Evolutionary conservation across 305 asterid genomes (phyloP), one percentile per base, ranked within the genome.

Genomic region (Plantago coronopus): DNA sequence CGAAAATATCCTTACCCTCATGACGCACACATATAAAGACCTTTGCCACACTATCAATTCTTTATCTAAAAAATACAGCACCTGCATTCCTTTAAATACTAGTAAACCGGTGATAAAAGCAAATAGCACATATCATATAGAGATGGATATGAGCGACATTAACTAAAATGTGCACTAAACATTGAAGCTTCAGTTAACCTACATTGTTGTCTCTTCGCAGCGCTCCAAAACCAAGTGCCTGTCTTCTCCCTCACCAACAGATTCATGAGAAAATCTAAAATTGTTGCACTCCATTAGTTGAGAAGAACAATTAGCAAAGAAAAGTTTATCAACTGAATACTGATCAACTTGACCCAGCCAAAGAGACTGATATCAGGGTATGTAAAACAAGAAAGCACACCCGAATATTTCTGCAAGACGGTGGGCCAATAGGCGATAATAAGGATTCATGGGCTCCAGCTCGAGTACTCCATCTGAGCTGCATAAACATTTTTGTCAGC

Each of bases 341-440:
- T n/a, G n/a, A n/a, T n/a, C n/a, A n/a, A n/a, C n/a, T n/a, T n/a
- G n/a, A n/a, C n/a, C n/a, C 44, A 31, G 48, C 14, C 17, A 53
- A 58, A 29, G 49, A 43, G 16, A 42, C 42, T n/a, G 31, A 65
- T 37, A 34, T 34, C 5, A 29, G 8, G 42, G 3, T 34, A 34
- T 0, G 42, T 13, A n/a, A n/a, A n/a, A n/a, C n/a, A n/a, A 23
- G 67, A 19, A 67, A 67, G 67, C 57, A 38, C 76, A 89, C 97
- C 97, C 97, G 51, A 84, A 90, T 68, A 90, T 82, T 56, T 90
- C 96, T 67, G 97, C 96, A 77, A 90, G 95, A 57, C 94, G 97
- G 75, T 90, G 97, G 45, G 84, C 60, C 23, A 90, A 86, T 72
- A 87, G 80, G 61, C 97, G 97, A 64, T 69, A 66, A 76, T 90